These are phyloP conservation scores for Umbelopsis sp. DNA, from an alignment of 371 early-diverging fungal genomes.

Conservation along the genomic window DNA sequence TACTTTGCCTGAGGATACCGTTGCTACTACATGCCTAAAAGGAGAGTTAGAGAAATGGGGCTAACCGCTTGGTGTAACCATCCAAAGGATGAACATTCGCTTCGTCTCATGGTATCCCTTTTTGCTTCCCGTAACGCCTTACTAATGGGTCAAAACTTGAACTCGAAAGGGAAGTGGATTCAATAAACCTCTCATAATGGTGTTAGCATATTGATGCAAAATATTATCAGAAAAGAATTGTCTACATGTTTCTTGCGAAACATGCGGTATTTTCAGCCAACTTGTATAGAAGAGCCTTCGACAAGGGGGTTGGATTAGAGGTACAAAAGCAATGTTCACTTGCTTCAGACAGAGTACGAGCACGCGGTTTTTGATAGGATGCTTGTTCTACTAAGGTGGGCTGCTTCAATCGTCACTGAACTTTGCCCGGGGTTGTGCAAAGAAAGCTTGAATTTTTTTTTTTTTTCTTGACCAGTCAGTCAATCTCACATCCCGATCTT, in stretches of 20 bases:
- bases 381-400: neutral
- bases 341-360: neutral
- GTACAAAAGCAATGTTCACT: neutral
- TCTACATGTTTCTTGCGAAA: neutral
- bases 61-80: constrained; percentile 13
- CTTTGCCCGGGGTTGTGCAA: neutral
- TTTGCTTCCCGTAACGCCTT: neutral
- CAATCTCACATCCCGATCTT: constrained; percentile 18
- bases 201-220: neutral
- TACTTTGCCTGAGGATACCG: no score
- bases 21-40: no score
- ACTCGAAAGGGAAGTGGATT: no score
- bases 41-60: neutral
- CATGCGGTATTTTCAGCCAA: neutral
- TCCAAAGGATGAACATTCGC: neutral
- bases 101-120: constrained; percentile 1
- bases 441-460: constrained; percentile 9
- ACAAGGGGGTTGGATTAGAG: neutral
- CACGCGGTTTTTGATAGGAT: neutral
- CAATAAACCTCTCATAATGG: no score
- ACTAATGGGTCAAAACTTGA: neutral
- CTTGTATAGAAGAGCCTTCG: neutral
- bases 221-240: neutral
- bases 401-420: neutral
- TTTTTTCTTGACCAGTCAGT: constrained; percentile 18